These are phyloP conservation scores for Oryza meyeriana DNA, from an alignment of 176 grass and related monocot species.

Conservation along the genomic window DNA sequence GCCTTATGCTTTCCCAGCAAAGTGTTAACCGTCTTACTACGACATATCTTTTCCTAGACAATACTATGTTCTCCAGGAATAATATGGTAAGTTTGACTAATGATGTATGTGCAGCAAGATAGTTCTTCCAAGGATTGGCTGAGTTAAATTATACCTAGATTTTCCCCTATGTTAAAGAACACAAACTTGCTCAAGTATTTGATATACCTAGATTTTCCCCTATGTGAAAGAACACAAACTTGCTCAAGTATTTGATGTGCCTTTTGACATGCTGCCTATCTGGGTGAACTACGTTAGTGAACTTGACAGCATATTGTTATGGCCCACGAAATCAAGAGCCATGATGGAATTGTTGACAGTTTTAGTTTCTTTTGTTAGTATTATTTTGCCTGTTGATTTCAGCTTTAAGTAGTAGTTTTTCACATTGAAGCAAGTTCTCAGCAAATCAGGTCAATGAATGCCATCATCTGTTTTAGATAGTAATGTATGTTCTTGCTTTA, in stretches of 20 bases:
- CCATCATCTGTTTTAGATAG: neutral
- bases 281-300: neutral
- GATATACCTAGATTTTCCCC: neutral
- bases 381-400: slow-evolving; percentile 1
- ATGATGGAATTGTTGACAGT: neutral
- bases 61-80: neutral
- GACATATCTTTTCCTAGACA: slow-evolving; percentile 1
- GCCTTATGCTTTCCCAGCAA: slow-evolving; percentile 15
- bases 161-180: neutral
- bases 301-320: neutral
- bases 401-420: neutral
- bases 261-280: neutral
- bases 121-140: neutral
- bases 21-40: slow-evolving; percentile 20
- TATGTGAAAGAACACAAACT: neutral
- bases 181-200: neutral
- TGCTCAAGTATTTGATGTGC: neutral
- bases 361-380: neutral
- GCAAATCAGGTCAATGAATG: neutral
- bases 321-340: neutral
- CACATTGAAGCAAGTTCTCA: neutral
- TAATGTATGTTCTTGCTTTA: neutral
- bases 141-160: neutral
- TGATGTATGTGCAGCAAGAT: slow-evolving; percentile 1
- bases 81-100: slow-evolving; percentile 13